Evolutionary conservation across 306 rosid genomes (phyloP).

Genomic region (Vigna angularis): DNA sequence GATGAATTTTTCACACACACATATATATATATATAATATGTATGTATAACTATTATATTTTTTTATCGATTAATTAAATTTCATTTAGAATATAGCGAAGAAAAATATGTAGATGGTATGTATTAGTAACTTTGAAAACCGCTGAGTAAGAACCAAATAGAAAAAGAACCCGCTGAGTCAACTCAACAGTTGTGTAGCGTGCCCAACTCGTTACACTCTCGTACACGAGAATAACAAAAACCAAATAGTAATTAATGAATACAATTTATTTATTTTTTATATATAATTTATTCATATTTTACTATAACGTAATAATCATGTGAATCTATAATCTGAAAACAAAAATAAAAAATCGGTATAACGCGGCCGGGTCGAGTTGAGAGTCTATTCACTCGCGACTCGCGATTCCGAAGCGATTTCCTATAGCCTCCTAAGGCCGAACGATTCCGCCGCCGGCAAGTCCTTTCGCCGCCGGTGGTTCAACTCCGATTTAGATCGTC

Average conservation of each 20-base stretch:
- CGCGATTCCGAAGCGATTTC: conserved; percentile 63
- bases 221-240: not conserved
- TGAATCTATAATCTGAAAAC: not conserved
- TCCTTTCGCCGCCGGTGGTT: not conserved
- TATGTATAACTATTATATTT: too few relatives aligned
- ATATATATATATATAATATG: too few relatives aligned
- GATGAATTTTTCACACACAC: too few relatives aligned
- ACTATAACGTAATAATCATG: not conserved
- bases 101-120: too few relatives aligned
- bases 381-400: conserved; percentile 69
- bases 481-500: conserved; percentile 30
- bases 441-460: conserved; percentile 43
- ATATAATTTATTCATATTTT: not conserved
- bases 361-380: conserved; percentile 80
- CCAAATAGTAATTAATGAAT: not conserved
- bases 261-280: not conserved
- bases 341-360: conserved; percentile 37
- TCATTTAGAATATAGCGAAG: too few relatives aligned
- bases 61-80: too few relatives aligned
- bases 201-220: not conserved
- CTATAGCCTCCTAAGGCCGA: conserved; percentile 41
- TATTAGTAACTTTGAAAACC: too few relatives aligned
- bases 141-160: too few relatives aligned
- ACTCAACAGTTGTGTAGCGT: conserved; percentile 27
- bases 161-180: conserved; percentile 42